Evolutionary conservation across 2,329 filamentous ascomycete genomes (phyloP), one percentile per base, ranked within the genome.

Genomic region (Truncatella angustata): DNA sequence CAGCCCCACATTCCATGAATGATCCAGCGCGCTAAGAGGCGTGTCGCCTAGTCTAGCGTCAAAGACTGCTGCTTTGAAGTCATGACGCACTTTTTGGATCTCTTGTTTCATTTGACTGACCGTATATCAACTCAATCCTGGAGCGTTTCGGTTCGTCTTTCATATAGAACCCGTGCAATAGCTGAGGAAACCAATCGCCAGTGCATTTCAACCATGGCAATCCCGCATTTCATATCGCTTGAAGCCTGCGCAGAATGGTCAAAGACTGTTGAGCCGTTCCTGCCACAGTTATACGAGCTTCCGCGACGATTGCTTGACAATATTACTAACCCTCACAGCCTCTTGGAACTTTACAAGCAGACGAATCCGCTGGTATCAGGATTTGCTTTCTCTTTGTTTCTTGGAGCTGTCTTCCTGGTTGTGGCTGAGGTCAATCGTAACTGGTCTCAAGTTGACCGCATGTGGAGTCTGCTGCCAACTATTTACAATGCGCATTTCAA

Each of bases 371-470:
- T 96, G 37, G 78, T 96, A 24, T 85, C 83, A 1, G 88, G 84
- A 3, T 79, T 95, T 57, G 86, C 84, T 0, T 81, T 90, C 49
- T 87, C 89, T 3, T 61, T 96, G 16, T 77, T 84, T 36, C 69
- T 96, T n/a, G 84, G 84, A 1, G 79, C 80, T 4, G 63, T 94
- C 24, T 88, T 95, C 62, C 74, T 96, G 21, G 64, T 93, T 28
- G 75, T 85, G 4, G 90, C 91, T 1, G 93, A 97, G 70, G 72
- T 91, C 73, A 97, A 95, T 72, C 82, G 81, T 64, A 99, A 99
- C 70, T 97, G 92, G 70, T 97, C 92, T n/a, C 94, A 99, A 72
- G 87, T 99, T 37, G 94, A 99, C 70, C 85, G 94, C 45, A 74
- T 87, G 61, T 99, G 94, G 94, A 94, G 90, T 66, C 78, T 99